Evolutionary conservation across 345 rosid species (phyloP).

Genomic region (Brassica nigra): DNA sequence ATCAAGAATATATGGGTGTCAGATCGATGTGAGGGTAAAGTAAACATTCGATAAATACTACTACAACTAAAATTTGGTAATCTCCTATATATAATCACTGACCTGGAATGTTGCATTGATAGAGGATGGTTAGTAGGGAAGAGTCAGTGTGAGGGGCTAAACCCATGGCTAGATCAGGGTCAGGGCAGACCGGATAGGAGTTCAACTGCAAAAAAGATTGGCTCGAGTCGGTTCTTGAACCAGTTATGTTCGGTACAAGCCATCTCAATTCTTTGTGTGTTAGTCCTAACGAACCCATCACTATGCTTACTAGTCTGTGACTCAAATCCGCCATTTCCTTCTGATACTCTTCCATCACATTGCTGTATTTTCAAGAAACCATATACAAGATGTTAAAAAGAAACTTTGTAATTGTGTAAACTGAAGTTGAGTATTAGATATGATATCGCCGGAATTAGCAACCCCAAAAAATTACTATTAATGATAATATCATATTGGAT

Average conservation of each 20-base stretch:
- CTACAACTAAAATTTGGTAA: neutral
- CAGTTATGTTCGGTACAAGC: constrained; percentile 32
- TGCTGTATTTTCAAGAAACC: constrained; percentile 35
- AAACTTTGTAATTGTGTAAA: neutral
- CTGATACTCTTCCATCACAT: constrained; percentile 48
- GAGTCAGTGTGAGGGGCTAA: constrained; percentile 59
- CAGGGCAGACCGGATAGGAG: constrained; percentile 60
- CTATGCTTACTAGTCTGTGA: constrained; percentile 42
- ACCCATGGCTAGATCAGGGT: constrained; percentile 56
- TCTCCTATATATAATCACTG: constrained; percentile 3
- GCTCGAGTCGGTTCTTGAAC: neutral
- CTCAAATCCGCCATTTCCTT: constrained; percentile 32
- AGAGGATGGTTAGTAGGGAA: constrained; percentile 47
- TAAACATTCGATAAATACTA: neutral
- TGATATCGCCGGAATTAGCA: neutral
- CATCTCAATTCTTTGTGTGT: constrained; percentile 45
- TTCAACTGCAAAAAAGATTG: constrained; percentile 51
- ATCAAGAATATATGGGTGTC: neutral
- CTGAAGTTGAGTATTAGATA: neutral
- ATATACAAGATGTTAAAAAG: neutral
- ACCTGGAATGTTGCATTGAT: constrained; percentile 47
- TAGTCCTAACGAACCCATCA: constrained; percentile 48
- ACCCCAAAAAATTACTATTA: neutral
- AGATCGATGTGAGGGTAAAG: neutral
- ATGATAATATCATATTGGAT: neutral